phyloP scores from a whole-genome alignment of 805 yeast species.

The Zygosaccharomyces pseudorouxii region DNA sequence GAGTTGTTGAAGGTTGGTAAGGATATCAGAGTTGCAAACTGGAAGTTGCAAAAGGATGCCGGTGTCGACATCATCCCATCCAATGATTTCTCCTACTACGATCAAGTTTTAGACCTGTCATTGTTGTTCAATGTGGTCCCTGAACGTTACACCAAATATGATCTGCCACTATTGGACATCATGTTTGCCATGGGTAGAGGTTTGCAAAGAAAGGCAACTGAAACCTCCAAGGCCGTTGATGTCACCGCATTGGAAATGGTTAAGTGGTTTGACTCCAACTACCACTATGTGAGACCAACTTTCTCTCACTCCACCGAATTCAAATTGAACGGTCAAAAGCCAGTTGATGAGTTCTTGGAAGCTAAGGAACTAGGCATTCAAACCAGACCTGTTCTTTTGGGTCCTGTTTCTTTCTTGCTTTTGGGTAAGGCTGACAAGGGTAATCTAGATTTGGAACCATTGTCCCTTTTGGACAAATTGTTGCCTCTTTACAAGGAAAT shows the following conservation, averaged over 20 bases:
- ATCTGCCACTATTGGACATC: conserved; percentile 84
- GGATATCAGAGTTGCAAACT: conserved; percentile 91
- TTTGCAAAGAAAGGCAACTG: conserved; percentile 94
- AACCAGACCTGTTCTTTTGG: conserved; percentile 96
- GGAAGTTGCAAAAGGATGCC: conserved; percentile 96
- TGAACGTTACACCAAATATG: conserved; percentile 91
- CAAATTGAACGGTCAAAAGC: conserved; percentile 94
- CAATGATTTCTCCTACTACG: conserved; percentile 97
- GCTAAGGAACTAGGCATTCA: conserved; percentile 94
- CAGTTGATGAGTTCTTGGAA: conserved; percentile 95
- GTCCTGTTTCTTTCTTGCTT: conserved; percentile 92
- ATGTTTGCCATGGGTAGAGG: conserved; percentile 99
- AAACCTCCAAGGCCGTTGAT: conserved; percentile 82
- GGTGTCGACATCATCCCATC: conserved; percentile 97
- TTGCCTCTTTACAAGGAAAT: conserved; percentile 91
- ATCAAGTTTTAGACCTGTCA: conserved; percentile 91
- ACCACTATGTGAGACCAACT: conserved; percentile 99
- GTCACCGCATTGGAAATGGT: conserved; percentile 99
- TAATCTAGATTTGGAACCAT: conserved; percentile 91
- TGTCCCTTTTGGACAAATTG: conserved; percentile 80
- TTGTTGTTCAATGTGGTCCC: conserved; percentile 93
- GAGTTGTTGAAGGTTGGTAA: conserved; percentile 90
- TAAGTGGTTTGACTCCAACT: conserved; percentile 99
- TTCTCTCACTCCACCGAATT: conserved; percentile 91
- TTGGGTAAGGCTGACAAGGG: conserved; percentile 99